Evolutionary conservation across 2,329 filamentous ascomycete species (phyloP).

Genomic region (Penicillium sp.): DNA sequence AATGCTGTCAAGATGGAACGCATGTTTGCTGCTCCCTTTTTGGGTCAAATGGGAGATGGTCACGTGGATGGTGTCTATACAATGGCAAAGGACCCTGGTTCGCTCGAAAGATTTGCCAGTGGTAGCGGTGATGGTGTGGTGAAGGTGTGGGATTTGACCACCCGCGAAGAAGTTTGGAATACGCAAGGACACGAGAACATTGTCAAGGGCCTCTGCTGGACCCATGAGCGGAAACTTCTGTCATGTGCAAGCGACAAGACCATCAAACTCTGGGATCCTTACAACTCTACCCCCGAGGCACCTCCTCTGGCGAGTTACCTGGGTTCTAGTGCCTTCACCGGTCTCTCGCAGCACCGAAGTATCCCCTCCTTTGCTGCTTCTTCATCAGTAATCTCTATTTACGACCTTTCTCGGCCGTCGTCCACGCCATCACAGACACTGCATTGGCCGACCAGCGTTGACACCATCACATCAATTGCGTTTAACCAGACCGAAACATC

Average conservation of each 20-base stretch:
- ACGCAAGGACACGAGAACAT: slow-evolving; percentile 85
- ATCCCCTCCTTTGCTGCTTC: slow-evolving; percentile 71
- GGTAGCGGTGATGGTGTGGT: slow-evolving; percentile 88
- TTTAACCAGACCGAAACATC: slow-evolving; percentile 96
- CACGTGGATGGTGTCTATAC: slow-evolving; percentile 88
- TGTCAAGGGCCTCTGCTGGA: slow-evolving; percentile 88
- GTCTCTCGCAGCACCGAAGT: slow-evolving; percentile 73
- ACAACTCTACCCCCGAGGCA: slow-evolving; percentile 61
- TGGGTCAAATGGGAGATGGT: slow-evolving; percentile 79
- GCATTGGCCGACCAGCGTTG: slow-evolving; percentile 78
- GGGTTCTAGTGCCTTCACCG: slow-evolving; percentile 74
- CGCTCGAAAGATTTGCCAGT: slow-evolving; percentile 68
- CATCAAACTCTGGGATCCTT: slow-evolving; percentile 88
- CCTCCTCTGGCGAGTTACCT: slow-evolving; percentile 80
- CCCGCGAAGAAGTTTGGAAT: slow-evolving; percentile 67
- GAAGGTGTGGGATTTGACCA: slow-evolving; percentile 83
- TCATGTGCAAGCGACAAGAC: slow-evolving; percentile 82
- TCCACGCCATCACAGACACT: slow-evolving; percentile 73
- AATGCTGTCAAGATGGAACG: slow-evolving; percentile 89
- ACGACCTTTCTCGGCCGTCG: slow-evolving; percentile 76
- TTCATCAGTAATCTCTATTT: slow-evolving; percentile 75
- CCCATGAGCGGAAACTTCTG: slow-evolving; percentile 72
- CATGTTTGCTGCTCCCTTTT: slow-evolving; percentile 80
- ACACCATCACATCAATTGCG: slow-evolving; percentile 80
- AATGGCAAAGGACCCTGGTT: slow-evolving; percentile 72